Conservation (phyloP, 805 yeast genomes). For the Lipomyces anomalus region DNA sequence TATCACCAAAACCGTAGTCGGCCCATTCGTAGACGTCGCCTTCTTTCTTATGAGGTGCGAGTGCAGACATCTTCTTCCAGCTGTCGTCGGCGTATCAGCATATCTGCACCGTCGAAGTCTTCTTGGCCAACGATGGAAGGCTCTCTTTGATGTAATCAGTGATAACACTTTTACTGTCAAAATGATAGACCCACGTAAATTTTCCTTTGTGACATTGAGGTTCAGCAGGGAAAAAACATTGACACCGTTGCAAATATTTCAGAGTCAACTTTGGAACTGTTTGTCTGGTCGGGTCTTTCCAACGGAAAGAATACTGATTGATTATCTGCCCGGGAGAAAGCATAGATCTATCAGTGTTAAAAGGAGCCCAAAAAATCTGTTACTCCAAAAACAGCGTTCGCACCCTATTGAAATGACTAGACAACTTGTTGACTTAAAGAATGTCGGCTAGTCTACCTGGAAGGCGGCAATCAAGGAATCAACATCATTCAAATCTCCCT, state of each 20-base stretch:
- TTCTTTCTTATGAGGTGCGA: neutral
- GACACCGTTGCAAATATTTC: neutral
- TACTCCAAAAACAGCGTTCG: neutral
- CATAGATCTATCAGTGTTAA: neutral
- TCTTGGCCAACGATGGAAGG: neutral
- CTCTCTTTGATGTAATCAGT: neutral
- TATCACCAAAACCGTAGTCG: neutral
- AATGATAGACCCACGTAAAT: neutral
- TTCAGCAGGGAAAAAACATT: neutral
- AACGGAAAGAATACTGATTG: neutral
- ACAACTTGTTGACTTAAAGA: no score
- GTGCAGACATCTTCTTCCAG: neutral
- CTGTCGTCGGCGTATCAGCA: neutral
- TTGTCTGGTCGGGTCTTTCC: neutral
- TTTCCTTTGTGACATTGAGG: neutral
- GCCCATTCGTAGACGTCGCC: neutral
- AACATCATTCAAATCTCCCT: neutral
- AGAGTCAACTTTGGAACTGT: neutral
- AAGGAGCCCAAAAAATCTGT: neutral
- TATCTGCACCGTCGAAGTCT: conserved; percentile 1
- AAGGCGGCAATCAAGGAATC: neutral
- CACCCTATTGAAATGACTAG: no score
- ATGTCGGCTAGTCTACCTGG: no score
- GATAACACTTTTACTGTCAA: neutral
- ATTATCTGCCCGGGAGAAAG: neutral